Base-by-base conservation (phyloP, 208 protist genomes). In the Balamuthia mandrillaris region DNA sequence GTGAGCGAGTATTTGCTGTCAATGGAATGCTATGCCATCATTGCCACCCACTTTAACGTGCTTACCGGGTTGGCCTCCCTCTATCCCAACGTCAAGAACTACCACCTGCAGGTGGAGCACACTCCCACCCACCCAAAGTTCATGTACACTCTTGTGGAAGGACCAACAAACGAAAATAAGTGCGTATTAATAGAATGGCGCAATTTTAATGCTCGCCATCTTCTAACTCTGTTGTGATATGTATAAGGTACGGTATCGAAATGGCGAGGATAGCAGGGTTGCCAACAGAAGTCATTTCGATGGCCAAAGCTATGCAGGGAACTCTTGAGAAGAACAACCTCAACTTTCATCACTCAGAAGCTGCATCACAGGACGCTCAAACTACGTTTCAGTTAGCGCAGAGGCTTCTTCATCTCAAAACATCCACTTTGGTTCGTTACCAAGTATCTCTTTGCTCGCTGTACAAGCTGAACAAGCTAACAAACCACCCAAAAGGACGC, bases 1-100 rank as follows among this genome's bases (percentile, higher is more conserved):
- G n/a, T n/a, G n/a, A n/a, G n/a, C n/a, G n/a, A n/a, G n/a, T n/a
- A n/a, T n/a, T n/a, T n/a, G n/a, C n/a, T n/a, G n/a, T n/a, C n/a
- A n/a, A n/a, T n/a, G n/a, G n/a, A n/a, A n/a, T n/a, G 75, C 0
- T 83, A 68, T n/a, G 39, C 58, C 2, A 39, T 83, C 14, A 68
- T 49, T 33, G 75, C 75, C 3, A 83, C 75, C 14, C 75, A 83
- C 35, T 83, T 35, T 56, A 83, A 68, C 52, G 52, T 68, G 54
- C 75, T 83, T 7, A 56, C 75, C 1, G 54, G 66, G 5, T 56
- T 83, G 0, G 75, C 61, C 27, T 3, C 29, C 24, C 16, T 83
- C 52, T 83, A 83, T 7, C 75, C 75, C 2, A 83, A 83, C 37
- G 75, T 49, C n/a, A 83, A 83, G 75, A 83, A 83, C 35, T 83